Base-by-base conservation (phyloP, 225 moss, liverwort and hornwort genomes). In the Polytrichum commune region DNA sequence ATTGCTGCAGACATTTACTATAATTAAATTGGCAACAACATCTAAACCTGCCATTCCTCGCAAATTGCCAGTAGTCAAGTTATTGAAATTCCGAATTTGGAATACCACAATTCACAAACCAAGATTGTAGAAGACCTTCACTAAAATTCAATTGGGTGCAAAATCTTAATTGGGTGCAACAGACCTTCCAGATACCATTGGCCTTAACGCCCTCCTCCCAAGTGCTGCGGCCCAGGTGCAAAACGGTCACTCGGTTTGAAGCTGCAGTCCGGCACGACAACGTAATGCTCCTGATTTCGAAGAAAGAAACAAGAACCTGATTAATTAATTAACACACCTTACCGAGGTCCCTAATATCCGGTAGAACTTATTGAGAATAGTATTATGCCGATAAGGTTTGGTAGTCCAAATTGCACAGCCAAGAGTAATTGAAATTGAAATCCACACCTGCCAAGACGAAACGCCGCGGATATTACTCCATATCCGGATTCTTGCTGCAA, bases 361-460 rank as follows among this genome's bases (percentile, higher is more conserved):
- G 46, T 46, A 13, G 46, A 46, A 46, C 46, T 46, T 13, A 46
- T 46, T 46, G 35, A 35, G 9, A 35, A 35, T 9, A 9, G 35
- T 13, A 60, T 6, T 7, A 60, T n/a, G 60, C 22, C 7, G 9
- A 22, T 20, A 20, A 24, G 60, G 4, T 24, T 24, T 22, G 24
- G 24, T n/a, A 60, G 46, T 46, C 4, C 46, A 23, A 22, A n/a
- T 60, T 1, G 60, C 7, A 60, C 22, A 60, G 22, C 24, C 60
- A 60, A 24, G 22, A 22, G 24, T 28, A 29, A 27, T 33, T 46
- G 35, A 35, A 60, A 60, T 22, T 18, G 27, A 35, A 18, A 29
- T 2, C 18, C 83, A 70, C 70, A 86, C 83, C 80, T 70, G 22
- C 86, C 86, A 63, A 86, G 86, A 67, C 73, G 83, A 46, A 86